These are phyloP conservation scores for Colletotrichum nymphaeae DNA, from an alignment of 2,329 filamentous ascomycete genomes.

Conservation along the genomic window DNA sequence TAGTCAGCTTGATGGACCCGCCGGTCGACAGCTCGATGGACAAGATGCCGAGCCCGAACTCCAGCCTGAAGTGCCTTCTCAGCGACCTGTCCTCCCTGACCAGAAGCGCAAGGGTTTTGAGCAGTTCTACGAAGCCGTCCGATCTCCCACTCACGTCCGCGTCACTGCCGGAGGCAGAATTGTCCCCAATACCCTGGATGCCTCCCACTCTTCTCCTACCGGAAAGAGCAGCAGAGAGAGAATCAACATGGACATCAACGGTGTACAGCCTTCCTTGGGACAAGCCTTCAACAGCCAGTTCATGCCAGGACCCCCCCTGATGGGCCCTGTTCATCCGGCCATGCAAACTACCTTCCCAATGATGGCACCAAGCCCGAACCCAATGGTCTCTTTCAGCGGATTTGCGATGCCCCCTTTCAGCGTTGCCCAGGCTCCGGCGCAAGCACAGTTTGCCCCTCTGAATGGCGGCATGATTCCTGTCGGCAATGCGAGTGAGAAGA, in stretches of 20 bases:
- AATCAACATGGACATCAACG: conserved; percentile 37
- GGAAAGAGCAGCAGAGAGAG: conserved; percentile 61
- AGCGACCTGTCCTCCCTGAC: conserved; percentile 45
- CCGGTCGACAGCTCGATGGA: conserved; percentile 49
- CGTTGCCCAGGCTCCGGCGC: neutral
- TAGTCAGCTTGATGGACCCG: conserved; percentile 22
- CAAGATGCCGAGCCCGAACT: conserved; percentile 48
- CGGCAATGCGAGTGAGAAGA: conserved; percentile 5
- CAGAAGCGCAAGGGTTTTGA: conserved; percentile 75
- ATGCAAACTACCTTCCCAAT: conserved; percentile 19
- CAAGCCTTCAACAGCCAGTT: conserved; percentile 34
- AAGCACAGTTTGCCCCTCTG: conserved; percentile 1
- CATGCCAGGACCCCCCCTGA: conserved; percentile 17
- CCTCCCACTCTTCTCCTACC: conserved; percentile 59
- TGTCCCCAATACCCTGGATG: conserved; percentile 70
- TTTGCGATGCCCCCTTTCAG: conserved; percentile 13
- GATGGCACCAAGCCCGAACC: conserved; percentile 11
- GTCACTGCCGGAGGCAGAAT: conserved; percentile 76
- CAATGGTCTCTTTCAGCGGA: conserved; percentile 25
- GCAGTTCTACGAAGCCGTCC: conserved; percentile 75
- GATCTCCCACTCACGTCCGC: conserved; percentile 74
- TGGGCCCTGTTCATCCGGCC: conserved; percentile 25
- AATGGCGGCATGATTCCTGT: neutral
- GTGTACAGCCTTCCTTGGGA: conserved; percentile 42
- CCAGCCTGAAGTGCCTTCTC: conserved; percentile 4